Evolutionary conservation across 2,329 filamentous ascomycete genomes (phyloP).

Genomic region (Trichoderma pleuroti): DNA sequence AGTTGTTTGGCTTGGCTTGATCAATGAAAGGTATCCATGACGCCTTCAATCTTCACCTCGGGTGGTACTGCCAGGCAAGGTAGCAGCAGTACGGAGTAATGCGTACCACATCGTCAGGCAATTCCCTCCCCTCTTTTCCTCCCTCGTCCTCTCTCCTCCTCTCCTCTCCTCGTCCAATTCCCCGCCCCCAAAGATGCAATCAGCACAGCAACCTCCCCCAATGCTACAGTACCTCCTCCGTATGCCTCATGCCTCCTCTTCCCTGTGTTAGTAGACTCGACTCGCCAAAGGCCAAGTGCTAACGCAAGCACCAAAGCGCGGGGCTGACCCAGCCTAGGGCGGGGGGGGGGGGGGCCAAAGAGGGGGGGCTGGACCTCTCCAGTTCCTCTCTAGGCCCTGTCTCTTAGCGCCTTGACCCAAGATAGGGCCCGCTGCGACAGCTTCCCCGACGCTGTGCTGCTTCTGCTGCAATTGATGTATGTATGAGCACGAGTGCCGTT

Average conservation of each 20-base stretch:
- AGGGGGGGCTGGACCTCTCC: neutral
- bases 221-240: neutral
- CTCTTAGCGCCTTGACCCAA: neutral
- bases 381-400: neutral
- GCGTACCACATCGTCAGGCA: no score
- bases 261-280: neutral
- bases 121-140: no score
- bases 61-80: no score
- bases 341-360: constrained; percentile 2
- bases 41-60: neutral
- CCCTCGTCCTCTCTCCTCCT: no score
- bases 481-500: no score
- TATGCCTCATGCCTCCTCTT: no score
- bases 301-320: constrained; percentile 8
- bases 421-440: constrained; percentile 11
- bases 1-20: no score
- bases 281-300: neutral
- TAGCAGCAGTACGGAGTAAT: no score
- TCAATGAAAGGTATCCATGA: neutral
- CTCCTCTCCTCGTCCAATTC: neutral
- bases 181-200: neutral
- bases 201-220: neutral
- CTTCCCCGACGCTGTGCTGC: neutral
- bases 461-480: no score
- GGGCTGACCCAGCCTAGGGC: constrained; percentile 7